Base-by-base conservation (phyloP, 2,329 filamentous ascomycete genomes). In the Achaetomium macrosporum region DNA sequence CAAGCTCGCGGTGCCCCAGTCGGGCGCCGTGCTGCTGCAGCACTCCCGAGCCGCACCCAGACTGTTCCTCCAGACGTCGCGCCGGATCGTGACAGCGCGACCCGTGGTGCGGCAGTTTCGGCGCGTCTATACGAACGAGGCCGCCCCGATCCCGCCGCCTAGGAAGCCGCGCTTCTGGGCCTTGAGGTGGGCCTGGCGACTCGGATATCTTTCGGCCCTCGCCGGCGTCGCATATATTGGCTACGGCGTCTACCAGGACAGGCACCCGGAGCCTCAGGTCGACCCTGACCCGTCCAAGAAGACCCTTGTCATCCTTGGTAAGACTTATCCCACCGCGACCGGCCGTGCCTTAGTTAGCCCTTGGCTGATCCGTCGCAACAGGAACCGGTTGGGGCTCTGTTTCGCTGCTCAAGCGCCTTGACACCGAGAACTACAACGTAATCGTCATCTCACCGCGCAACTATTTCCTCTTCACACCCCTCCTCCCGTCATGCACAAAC, bases 371-470 rank as follows among this genome's bases (percentile, higher is more conserved):
- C 49, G 46, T 44, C 16, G 41, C 15, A 15, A 33, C 57, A 96
- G 92, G 92, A 67, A 95, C 91, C 64, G 93, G 93, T 63, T 99
- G 93, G 93, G 93, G 76, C 63, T 90, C 92, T 41, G 90, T 99
- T 66, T 95, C 92, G 56, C 84, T 99, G 57, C 83, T 99, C 61
- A 99, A 99, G 83, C 96, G 95, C 71, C 88, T 99, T 72, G 91
- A 99, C 69, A 96, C 92, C 57, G 88, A 95, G 72, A 95, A 97
- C 81, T 99, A 97, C 83, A 97, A 99, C 71, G 92, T 97, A 71
- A 73, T 97, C 68, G 90, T 99, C 70, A 89, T 99, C 71, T 97
- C 93, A 46, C 93, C 93, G 50, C 89, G 93, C 69, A 99, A 99
- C 77, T 99, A 96, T 82, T 99, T 99, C 84, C 86, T 99, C 63